Evolutionary conservation across 2,329 filamentous ascomycete species (phyloP).

Genomic region (Penicillium sp.): DNA sequence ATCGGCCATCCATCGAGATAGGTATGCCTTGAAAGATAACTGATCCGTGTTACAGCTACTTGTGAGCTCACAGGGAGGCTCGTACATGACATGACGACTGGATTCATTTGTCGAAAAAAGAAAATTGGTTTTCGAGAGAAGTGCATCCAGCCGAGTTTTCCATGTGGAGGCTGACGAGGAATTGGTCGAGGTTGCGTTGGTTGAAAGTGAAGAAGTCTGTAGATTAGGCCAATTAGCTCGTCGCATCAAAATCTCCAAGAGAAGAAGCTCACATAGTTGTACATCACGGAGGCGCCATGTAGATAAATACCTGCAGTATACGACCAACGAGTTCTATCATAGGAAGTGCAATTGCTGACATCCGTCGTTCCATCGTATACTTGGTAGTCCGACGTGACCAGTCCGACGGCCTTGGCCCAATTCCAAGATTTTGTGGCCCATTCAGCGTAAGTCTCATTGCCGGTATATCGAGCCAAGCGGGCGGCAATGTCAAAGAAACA

Average conservation of each 20-base stretch:
- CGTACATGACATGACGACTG: conserved; percentile 59
- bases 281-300: conserved; percentile 52
- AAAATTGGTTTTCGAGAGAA: conserved; percentile 54
- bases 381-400: conserved; percentile 47
- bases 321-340: conserved; percentile 50
- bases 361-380: conserved; percentile 54
- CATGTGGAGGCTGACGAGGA: conserved; percentile 18
- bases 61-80: conserved; percentile 65
- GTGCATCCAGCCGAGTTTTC: conserved; percentile 53
- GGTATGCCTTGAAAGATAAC: conserved; percentile 73
- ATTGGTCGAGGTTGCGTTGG: conserved; percentile 8
- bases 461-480: conserved; percentile 39
- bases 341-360: conserved; percentile 47
- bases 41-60: conserved; percentile 69
- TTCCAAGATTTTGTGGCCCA: conserved; percentile 39
- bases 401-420: conserved; percentile 41
- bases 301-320: conserved; percentile 53
- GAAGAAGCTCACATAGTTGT: conserved; percentile 40
- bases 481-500: conserved; percentile 53
- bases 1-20: conserved; percentile 65
- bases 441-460: conserved; percentile 41
- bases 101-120: conserved; percentile 64
- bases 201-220: not conserved
- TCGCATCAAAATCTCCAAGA: not conserved
- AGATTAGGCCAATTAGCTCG: not conserved